Evolutionary conservation across 1,284 basidiomycete genomes (phyloP).

Genomic region (Fomitiporia mediterranea): DNA sequence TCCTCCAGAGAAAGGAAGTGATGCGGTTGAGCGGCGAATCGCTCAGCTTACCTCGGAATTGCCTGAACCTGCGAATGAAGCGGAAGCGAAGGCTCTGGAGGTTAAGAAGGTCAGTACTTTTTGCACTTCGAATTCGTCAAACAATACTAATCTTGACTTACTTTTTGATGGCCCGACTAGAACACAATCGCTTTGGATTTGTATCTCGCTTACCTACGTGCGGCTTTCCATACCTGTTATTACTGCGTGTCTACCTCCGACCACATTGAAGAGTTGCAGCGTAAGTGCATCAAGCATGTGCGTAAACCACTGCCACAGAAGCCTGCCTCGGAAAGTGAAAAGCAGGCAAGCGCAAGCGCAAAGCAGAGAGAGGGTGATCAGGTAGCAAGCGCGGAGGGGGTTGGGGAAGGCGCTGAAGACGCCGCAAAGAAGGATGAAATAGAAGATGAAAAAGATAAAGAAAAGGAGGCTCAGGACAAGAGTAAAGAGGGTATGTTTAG

Average conservation of each 20-base stretch:
- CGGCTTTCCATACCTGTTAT: conserved; percentile 88
- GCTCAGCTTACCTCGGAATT: conserved; percentile 68
- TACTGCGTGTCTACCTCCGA: conserved; percentile 91
- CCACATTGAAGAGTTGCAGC: conserved; percentile 89
- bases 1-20: conserved; percentile 55
- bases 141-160: conserved; percentile 13
- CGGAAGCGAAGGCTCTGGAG: conserved; percentile 60
- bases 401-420: conserved; percentile 25
- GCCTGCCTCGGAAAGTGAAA: conserved; percentile 46
- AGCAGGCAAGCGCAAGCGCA: conserved; percentile 9
- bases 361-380: conserved; percentile 40
- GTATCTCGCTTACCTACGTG: conserved; percentile 79
- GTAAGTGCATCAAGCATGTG: conserved; percentile 89
- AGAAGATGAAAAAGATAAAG: conserved; percentile 38
- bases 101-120: conserved; percentile 55
- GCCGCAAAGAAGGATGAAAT: conserved; percentile 29
- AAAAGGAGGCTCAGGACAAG: conserved; percentile 27
- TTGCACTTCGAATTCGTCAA: conserved; percentile 2
- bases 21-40: conserved; percentile 69
- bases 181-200: conserved; percentile 75
- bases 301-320: conserved; percentile 65
- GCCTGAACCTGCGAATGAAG: conserved; percentile 52
- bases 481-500: conserved; percentile 17
- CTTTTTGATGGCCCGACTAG: conserved; percentile 38
- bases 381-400: conserved; percentile 30